These are phyloP conservation scores for Cercophora newfieldiana DNA, from an alignment of 495 filamentous ascomycete species.

Conservation along the genomic window DNA sequence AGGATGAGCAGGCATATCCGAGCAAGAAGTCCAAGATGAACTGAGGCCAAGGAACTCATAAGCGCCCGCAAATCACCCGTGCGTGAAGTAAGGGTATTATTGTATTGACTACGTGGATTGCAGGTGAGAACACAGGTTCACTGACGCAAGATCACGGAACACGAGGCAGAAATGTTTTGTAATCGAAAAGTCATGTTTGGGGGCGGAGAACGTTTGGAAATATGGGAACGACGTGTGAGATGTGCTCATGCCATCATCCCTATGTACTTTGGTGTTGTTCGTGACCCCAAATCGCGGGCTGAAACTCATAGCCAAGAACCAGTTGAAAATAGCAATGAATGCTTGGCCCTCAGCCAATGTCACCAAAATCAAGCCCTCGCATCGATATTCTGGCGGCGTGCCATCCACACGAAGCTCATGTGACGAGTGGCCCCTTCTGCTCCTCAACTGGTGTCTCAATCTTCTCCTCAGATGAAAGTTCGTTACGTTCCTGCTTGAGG, in stretches of 20 bases:
- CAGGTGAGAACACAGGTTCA: neutral
- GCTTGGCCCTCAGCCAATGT: no score
- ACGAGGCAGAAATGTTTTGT: neutral
- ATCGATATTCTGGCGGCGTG: neutral
- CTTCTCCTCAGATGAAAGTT: constrained; percentile 37
- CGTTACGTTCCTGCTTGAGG: constrained; percentile 36
- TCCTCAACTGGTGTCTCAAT: constrained; percentile 14
- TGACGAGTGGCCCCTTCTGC: constrained; percentile 14
- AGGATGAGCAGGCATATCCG: neutral
- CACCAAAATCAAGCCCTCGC: neutral
- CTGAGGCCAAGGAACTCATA: no score
- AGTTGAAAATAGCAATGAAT: no score
- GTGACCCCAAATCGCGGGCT: no score
- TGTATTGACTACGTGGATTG: neutral
- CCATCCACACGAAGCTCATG: neutral
- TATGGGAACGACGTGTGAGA: no score
- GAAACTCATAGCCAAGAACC: no score
- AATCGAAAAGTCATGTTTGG: neutral
- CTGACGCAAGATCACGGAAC: neutral
- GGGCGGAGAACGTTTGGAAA: neutral
- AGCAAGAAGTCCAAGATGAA: neutral
- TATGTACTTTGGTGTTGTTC: no score
- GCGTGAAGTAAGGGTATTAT: neutral
- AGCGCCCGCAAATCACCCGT: neutral
- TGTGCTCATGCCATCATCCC: no score